A percentile compares a stretch with the other conserved stretches of the same genome.
Evolutionary conservation across 2,329 filamentous ascomycete species (phyloP).

Genomic region (Hypoxylon sp.): DNA sequence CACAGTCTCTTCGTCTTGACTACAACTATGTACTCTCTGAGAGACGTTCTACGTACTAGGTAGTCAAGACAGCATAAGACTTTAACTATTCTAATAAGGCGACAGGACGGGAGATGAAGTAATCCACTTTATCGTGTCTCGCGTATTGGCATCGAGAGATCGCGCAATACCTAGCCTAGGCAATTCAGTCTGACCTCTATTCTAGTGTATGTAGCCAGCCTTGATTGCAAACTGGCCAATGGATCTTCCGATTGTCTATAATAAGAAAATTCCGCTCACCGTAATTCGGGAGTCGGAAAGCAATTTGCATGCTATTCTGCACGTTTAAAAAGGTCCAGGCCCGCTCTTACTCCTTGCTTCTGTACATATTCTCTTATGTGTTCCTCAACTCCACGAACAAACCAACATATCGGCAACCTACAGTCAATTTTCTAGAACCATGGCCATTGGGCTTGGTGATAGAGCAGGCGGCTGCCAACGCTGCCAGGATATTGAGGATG

Average conservation of each 20-base stretch:
- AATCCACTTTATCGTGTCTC: slow-evolving; percentile 39
- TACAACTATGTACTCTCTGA: not conserved
- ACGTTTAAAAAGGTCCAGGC: slow-evolving; percentile 27
- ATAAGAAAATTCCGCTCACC: slow-evolving; percentile 41
- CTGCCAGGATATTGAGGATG: slow-evolving; percentile 49
- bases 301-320: slow-evolving; percentile 4
- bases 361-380: slow-evolving; percentile 19
- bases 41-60: no score
- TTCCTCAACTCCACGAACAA: slow-evolving; percentile 13
- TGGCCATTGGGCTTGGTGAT: slow-evolving; percentile 42
- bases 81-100: slow-evolving; percentile 21
- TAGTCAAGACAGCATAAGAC: not conserved
- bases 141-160: slow-evolving; percentile 38
- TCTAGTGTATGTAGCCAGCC: slow-evolving; percentile 28
- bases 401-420: slow-evolving; percentile 3
- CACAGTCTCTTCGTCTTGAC: slow-evolving; percentile 9
- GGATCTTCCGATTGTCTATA: slow-evolving; percentile 39
- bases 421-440: slow-evolving; percentile 19
- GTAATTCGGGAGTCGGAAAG: slow-evolving; percentile 30
- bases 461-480: slow-evolving; percentile 42
- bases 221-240: slow-evolving; percentile 38
- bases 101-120: slow-evolving; percentile 24
- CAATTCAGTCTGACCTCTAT: slow-evolving; percentile 18
- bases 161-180: slow-evolving; percentile 33
- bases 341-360: slow-evolving; percentile 19